Base-by-base conservation (phyloP, 2,329 filamentous ascomycete species). In the Alternaria brassicae region DNA sequence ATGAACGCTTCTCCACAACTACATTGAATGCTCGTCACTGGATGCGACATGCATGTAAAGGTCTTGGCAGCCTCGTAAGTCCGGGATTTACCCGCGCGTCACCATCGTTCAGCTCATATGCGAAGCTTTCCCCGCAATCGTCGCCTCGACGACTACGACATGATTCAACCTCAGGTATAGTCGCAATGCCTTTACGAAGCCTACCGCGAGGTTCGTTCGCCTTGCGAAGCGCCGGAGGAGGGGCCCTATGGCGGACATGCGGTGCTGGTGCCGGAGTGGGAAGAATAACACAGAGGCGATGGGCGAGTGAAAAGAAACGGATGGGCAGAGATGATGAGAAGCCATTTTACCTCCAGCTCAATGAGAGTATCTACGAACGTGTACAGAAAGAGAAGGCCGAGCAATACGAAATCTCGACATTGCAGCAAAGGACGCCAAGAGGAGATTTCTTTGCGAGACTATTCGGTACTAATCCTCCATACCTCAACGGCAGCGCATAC, bases 311-410 rank as follows among this genome's bases (percentile, higher is more conserved):
- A 9, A 57, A 66, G 36, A 65, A 68, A 28, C 62, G 66, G 42
- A 63, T 61, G 42, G 44, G 40, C n/a, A 42, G 56, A 36, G 69
- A 76, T 9, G 66, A 71, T 27, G 78, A 79, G 34, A 70, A 78
- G 58, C 82, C 84, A 1, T 89, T 89, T 78, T 84, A 86, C 70
- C 81, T 82, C 32, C 86, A 89, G 72, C 68, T 89, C 42, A 88
- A 87, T 63, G 84, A 88, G 70, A 88, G 85, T 64, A 88, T 87
- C 13, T 78, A 82, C 39, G 81, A 86, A 67, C 82, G 87, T 41
- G 72, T 89, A 60, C 79, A 85, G 71, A 81, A 83, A 49, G 87
- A 89, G 68, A 82, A 84, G 53, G 83, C 82, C 23, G 84, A 87
- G 69, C 83, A 87, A 69, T 79, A 81, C 32, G 75, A 81, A 41